Percentiles rank a stretch among this genome's conserved stretches.
phyloP scores from a whole-genome alignment of 176 grass and related monocot genomes.

The Triticum aestivum region DNA sequence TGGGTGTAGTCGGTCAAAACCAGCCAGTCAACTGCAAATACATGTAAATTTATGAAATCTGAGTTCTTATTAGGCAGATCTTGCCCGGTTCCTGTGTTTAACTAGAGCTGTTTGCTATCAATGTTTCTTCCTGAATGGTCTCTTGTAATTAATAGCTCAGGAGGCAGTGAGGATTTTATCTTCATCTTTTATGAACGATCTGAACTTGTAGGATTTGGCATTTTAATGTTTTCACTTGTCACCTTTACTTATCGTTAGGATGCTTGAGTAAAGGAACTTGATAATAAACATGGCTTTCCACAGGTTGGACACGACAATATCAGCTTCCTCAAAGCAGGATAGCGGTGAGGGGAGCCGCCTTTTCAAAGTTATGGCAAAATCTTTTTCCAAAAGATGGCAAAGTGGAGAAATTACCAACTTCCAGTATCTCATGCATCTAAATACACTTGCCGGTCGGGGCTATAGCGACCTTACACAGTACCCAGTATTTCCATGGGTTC shows the following conservation, averaged over 20 bases:
- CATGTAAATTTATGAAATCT: conserved; percentile 22
- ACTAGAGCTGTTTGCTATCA: neutral
- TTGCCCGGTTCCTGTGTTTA: neutral
- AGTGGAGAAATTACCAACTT: conserved; percentile 99
- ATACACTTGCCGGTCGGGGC: conserved; percentile 94
- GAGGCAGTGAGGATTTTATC: neutral
- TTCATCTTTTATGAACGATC: conserved; percentile 12
- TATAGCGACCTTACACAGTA: conserved; percentile 99
- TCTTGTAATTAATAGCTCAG: neutral
- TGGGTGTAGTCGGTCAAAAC: conserved; percentile 4
- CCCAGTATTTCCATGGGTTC: conserved; percentile 99
- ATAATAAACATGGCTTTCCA: conserved; percentile 17
- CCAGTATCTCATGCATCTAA: conserved; percentile 99
- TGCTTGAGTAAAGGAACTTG: conserved; percentile 1
- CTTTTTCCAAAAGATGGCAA: conserved; percentile 97
- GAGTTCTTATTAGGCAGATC: neutral
- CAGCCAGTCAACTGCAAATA: neutral
- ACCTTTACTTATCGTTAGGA: conserved; percentile 28
- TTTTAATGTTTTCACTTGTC: conserved; percentile 25
- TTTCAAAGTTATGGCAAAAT: conserved; percentile 83
- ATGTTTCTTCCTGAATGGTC: neutral
- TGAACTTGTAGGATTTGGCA: conserved; percentile 6
- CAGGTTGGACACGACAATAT: conserved; percentile 99
- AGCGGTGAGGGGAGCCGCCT: conserved; percentile 86
- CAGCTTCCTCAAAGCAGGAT: conserved; percentile 90